A percentile compares a stretch with the other conserved stretches of the same genome.
Evolutionary conservation across 257 asterid species (phyloP).

Genomic region (Handroanthus guayacan): DNA sequence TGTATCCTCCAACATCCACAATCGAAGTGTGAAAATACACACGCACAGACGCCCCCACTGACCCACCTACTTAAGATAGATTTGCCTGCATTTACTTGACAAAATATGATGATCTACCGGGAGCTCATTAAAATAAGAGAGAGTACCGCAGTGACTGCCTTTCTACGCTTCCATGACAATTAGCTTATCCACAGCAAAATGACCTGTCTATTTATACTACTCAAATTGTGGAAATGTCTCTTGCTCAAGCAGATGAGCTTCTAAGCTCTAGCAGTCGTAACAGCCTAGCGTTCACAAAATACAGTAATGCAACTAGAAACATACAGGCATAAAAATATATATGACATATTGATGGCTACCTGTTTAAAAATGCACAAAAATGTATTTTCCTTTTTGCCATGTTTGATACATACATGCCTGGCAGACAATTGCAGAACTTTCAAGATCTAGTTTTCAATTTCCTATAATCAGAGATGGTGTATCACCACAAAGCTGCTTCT

Average conservation of each 20-base stretch:
- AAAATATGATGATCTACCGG: too few species aligned
- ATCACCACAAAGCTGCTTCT: neutral
- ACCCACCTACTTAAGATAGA: too few species aligned
- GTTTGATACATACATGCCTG: neutral
- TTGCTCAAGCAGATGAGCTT: neutral
- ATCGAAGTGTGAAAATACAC: too few species aligned
- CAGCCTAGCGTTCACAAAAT: neutral
- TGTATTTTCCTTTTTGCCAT: neutral
- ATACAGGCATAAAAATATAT: neutral
- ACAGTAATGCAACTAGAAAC: neutral
- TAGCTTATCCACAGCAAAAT: too few species aligned
- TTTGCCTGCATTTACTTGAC: too few species aligned
- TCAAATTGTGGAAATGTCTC: neutral
- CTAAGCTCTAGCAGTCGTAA: conserved; percentile 1
- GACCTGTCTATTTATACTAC: neutral
- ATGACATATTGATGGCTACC: neutral
- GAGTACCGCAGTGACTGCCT: too few species aligned
- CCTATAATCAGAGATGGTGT: neutral
- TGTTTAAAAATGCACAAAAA: neutral
- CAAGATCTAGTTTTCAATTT: neutral
- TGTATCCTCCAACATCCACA: too few species aligned
- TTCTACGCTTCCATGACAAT: too few species aligned
- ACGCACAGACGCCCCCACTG: too few species aligned
- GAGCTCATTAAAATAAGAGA: too few species aligned
- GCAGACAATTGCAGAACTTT: neutral